phyloP scores from a whole-genome alignment of 139 green algal genomes.

The Chlorella sp. region DNA sequence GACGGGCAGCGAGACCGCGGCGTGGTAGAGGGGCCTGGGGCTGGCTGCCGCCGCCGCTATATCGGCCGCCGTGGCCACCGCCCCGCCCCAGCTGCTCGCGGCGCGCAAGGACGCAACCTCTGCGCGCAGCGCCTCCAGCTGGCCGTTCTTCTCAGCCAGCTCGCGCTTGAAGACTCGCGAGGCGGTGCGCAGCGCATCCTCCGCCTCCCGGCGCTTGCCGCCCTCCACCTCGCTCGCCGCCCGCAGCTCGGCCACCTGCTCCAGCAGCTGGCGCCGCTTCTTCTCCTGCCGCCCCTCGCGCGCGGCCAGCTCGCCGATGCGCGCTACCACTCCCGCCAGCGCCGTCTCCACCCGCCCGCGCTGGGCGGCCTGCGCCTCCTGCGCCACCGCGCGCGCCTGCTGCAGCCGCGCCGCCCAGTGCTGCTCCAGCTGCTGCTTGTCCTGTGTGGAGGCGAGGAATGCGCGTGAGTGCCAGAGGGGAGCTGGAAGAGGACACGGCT shows the following conservation, averaged over 20 bases:
- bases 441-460: too few species aligned
- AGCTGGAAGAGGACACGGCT: too few species aligned
- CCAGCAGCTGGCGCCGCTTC: slow-evolving; percentile 9
- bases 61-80: too few species aligned
- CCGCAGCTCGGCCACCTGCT: slow-evolving; percentile 50
- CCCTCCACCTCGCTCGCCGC: slow-evolving; percentile 44
- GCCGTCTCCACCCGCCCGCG: slow-evolving; percentile 9
- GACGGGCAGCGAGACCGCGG: too few species aligned
- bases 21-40: too few species aligned
- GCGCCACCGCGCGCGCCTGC: background rate
- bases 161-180: slow-evolving; percentile 64
- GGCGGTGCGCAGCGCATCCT: slow-evolving; percentile 56
- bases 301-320: background rate
- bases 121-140: slow-evolving; percentile 37
- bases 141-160: slow-evolving; percentile 59
- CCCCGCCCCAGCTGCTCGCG: too few species aligned
- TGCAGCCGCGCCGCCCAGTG: slow-evolving; percentile 13
- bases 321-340: slow-evolving; percentile 13
- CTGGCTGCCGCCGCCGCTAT: too few species aligned
- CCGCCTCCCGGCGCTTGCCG: slow-evolving; percentile 44
- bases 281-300: slow-evolving; percentile 3
- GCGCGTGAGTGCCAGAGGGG: too few species aligned
- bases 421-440: slow-evolving; percentile 23
- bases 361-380: slow-evolving; percentile 1
- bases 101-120: too few species aligned